Evolutionary conservation across 148 eudicot species (phyloP).

Genomic region (Simmondsia chinensis): DNA sequence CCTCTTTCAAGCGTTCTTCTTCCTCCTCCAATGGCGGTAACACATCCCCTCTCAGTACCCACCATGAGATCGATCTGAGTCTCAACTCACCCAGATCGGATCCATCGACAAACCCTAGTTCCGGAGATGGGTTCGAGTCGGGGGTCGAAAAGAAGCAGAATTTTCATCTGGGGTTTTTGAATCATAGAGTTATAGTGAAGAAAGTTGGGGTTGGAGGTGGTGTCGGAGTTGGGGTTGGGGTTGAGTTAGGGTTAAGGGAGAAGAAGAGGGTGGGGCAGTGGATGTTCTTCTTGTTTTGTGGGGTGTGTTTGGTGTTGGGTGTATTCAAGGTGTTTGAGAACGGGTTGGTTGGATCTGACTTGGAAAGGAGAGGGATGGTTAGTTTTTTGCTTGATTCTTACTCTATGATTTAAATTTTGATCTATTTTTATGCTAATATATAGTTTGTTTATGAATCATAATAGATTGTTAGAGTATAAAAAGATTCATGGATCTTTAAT

Average conservation of each 20-base stretch:
- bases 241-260: conserved; percentile 39
- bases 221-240: conserved; percentile 17
- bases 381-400: not conserved
- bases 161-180: conserved; percentile 16
- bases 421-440: no score
- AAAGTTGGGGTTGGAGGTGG: not conserved
- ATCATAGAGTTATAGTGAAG: conserved; percentile 21
- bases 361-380: conserved; percentile 37
- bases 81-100: conserved; percentile 86
- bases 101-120: conserved; percentile 9
- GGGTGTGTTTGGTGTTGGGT: conserved; percentile 65
- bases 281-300: conserved; percentile 75
- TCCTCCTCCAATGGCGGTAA: conserved; percentile 1
- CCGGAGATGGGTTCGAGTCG: conserved; percentile 33
- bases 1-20: conserved; percentile 77
- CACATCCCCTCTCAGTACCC: conserved; percentile 6
- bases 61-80: conserved; percentile 51
- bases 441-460: no score
- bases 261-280: conserved; percentile 59
- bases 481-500: no score
- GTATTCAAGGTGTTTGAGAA: conserved; percentile 50
- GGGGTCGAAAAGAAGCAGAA: conserved; percentile 31
- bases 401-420: not conserved
- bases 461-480: no score
- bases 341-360: conserved; percentile 58